Percentiles rank a stretch among this genome's conserved stretches.
phyloP scores from a whole-genome alignment of 441 rosid species.

The Rhodomyrtus psidioides region DNA sequence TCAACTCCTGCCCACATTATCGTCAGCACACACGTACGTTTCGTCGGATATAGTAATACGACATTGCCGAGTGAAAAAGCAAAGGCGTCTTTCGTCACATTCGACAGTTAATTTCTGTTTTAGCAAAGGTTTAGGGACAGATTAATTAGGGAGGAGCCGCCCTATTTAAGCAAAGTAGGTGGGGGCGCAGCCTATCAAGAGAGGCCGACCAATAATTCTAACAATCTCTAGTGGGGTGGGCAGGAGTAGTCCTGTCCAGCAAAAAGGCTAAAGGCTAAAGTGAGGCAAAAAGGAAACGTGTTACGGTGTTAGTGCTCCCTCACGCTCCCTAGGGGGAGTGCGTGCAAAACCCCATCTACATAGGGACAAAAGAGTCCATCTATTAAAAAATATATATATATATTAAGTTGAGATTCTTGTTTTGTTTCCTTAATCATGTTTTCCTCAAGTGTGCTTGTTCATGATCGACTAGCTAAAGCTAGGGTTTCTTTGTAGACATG shows the following conservation, averaged over 20 bases:
- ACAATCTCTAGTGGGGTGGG: not conserved
- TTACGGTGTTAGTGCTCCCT: not conserved
- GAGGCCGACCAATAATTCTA: not conserved
- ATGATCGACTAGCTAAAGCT: not conserved
- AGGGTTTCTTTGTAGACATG: not conserved
- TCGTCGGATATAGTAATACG: not conserved
- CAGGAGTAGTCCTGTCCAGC: not conserved
- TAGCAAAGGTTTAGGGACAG: not conserved
- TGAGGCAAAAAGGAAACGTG: not conserved
- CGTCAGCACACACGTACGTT: too few relatives aligned
- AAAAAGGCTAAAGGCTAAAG: not conserved
- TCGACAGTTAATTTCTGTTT: not conserved
- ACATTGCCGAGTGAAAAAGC: not conserved
- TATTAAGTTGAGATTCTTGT: not conserved
- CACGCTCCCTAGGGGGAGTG: not conserved
- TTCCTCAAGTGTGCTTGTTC: not conserved
- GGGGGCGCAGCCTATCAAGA: not conserved
- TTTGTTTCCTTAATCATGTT: not conserved
- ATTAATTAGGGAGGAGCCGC: not conserved
- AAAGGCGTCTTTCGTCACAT: not conserved
- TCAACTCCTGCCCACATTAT: too few relatives aligned
- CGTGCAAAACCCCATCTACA: accelerated
- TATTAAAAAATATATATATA: too few relatives aligned
- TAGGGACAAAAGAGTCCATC: not conserved
- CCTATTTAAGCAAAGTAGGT: not conserved